Evolutionary conservation across 306 rosid genomes (phyloP), one percentile per base, ranked within the genome.

Genomic region (Geum urbanum): DNA sequence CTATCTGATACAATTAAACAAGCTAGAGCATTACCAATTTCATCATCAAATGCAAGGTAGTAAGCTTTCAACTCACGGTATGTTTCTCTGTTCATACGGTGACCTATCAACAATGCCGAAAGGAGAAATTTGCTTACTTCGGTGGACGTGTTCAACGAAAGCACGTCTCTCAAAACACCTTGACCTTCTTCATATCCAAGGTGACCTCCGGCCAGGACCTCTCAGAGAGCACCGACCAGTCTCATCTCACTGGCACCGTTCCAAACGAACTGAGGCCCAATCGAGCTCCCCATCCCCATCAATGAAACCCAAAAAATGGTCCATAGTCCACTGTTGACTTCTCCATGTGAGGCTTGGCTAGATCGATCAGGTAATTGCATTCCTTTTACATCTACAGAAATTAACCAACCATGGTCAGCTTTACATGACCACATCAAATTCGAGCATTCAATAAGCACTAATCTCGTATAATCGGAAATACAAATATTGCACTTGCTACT

Each of bases 1-100:
- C 2, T 24, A 24, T 24, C 27, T 24, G 27, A 24, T 24, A 24
- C 27, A 24, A 24, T 32, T 3, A 32, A 32, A 10, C 1, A 53
- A 32, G 4, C 4, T 41, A 71, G 65, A 43, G 65, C 24, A 22
- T 63, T 84, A 90, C 98, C 97, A 54, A 79, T 45, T 77, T 94
- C 98, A 76, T 88, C 95, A 81, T 94, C 98, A 80, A 90, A 94
- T 74, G 96, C 96, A 57, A 94, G 98, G 85, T 96, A 90, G 60
- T 88, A 87, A 69, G 97, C 97, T 83, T 94, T 90, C 64, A 94
- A 83, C 56, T 94, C 98, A 1, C 96, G 95, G 54, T 88, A 88
- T n/a, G 92, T 94, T 85, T 94, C 98, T 75, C 98, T 86, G 80
- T 94, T 94, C 97, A 94, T 94, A 53, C 98, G 95, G 69, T 94